Base-by-base conservation (phyloP, 2,329 filamentous ascomycete genomes). In the Penicillium olsonii region DNA sequence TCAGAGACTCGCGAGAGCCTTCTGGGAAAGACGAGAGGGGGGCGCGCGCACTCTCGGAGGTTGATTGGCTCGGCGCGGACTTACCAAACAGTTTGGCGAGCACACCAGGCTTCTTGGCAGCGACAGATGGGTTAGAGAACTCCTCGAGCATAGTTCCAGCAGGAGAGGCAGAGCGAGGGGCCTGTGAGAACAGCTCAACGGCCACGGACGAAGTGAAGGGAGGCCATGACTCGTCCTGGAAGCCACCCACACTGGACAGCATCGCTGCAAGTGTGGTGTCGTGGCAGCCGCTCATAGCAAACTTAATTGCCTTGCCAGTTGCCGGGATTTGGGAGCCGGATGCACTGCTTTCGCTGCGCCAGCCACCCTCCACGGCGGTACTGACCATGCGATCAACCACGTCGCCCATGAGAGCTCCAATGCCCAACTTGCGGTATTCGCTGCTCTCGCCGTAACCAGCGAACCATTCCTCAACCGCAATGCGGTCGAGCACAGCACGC, bases 181-280 rank as follows among this genome's bases (percentile, higher is more conserved):
- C 67, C 58, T 82, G 80, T 34, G 81, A 84, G 76, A 97, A 96
- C 54, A 97, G 79, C 71, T 99, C 94, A 46, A 99, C 78, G 26
- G 94, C 92, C 56, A 99, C 81, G 62, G 95, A 91, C 60, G 88
- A 92, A 0, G 92, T 96, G 65, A 92, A 99, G 0, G 91, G 92
- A 1, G 94, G 94, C 94, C 94, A 99, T 29, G 80, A 79, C 40
- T 81, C 82, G 17, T 75, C 75, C 35, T 88, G 78, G 66, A 90
- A 94, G 2, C 88, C 87, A 2, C 92, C 94, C 6, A 97, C 72
- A 57, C 88, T 89, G 14, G 86, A 76, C 22, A 99, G 75, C 2
- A 90, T 77, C 1, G 82, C 88, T 2, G 90, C 94, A 5, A 99
- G 80, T 0, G 94, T 97, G 2, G 94, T 97, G 66, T 97, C 92